Conservation (phyloP, 225 moss, liverwort and hornwort genomes). For the Asterella californica region DNA sequence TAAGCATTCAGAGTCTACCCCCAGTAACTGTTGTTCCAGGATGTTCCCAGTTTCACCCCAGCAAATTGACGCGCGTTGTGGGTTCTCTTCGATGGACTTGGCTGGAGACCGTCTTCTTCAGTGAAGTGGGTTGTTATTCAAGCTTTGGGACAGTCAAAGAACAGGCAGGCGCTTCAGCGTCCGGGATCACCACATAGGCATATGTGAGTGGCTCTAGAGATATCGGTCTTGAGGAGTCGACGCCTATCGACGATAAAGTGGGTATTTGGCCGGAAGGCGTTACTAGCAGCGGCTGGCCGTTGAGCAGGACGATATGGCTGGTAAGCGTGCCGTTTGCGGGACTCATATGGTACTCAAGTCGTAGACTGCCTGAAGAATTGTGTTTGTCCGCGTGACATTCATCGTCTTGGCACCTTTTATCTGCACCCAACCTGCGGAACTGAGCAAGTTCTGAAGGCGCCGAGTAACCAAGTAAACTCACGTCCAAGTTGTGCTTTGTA, state of each 20-base stretch:
- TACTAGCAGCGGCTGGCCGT: conserved; percentile 51
- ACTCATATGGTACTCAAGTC: conserved; percentile 66
- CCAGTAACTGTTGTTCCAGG: not conserved
- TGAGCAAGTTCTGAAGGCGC: not conserved
- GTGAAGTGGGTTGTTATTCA: not conserved
- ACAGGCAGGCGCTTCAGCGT: conserved; percentile 13
- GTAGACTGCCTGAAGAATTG: conserved; percentile 14
- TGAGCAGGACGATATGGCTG: conserved; percentile 57
- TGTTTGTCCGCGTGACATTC: not conserved
- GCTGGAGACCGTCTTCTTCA: not conserved
- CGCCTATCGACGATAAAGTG: conserved; percentile 31
- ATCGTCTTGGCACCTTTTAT: not conserved
- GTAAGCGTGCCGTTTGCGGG: conserved; percentile 50
- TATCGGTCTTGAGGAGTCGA: conserved; percentile 47
- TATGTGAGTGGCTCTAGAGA: conserved; percentile 61
- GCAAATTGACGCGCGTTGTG: not conserved
- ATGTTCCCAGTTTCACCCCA: not conserved
- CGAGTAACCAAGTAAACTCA: conserved; percentile 17
- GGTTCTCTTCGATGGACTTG: not conserved
- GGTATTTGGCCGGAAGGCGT: conserved; percentile 52
- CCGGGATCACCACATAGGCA: conserved; percentile 48
- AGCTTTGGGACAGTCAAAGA: not conserved
- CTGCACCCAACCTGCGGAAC: not conserved
- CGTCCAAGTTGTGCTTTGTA: conserved; percentile 46
- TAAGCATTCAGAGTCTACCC: not conserved